Evolutionary conservation across 2,329 filamentous ascomycete genomes (phyloP).

Genomic region (Xylariaceae sp.): DNA sequence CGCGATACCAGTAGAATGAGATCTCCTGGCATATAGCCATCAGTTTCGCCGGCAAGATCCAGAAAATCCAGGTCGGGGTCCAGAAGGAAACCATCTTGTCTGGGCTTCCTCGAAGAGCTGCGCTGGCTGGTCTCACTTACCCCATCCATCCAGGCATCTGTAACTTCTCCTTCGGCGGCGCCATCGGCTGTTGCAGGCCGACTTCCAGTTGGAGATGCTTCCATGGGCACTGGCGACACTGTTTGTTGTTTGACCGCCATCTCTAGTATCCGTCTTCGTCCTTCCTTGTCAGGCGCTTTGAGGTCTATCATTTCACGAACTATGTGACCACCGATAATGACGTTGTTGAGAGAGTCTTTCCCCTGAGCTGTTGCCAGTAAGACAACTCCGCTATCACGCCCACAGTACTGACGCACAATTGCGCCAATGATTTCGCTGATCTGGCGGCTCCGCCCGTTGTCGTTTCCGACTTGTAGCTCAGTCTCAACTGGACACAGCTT

Average conservation of each 20-base stretch:
- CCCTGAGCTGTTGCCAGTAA: constrained; percentile 86
- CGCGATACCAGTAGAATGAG: constrained; percentile 79
- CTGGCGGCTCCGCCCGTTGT: constrained; percentile 88
- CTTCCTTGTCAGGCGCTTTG: constrained; percentile 90
- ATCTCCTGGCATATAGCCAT: constrained; percentile 97
- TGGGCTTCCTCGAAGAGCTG: constrained; percentile 32
- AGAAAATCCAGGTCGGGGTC: constrained; percentile 81
- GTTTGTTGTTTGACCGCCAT: constrained; percentile 62
- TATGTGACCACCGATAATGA: constrained; percentile 86
- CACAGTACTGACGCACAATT: constrained; percentile 80
- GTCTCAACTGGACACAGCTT: constrained; percentile 90
- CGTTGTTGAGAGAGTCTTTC: constrained; percentile 87
- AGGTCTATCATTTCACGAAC: constrained; percentile 86
- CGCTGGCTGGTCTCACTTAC: constrained; percentile 52
- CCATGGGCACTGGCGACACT: constrained; percentile 36
- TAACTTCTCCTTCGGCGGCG: constrained; percentile 48
- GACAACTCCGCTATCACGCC: constrained; percentile 73
- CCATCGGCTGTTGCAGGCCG: constrained; percentile 56
- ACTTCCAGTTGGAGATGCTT: constrained; percentile 44
- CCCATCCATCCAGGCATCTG: constrained; percentile 70
- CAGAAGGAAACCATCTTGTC: constrained; percentile 63
- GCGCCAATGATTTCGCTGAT: constrained; percentile 84
- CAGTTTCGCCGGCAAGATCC: constrained; percentile 87
- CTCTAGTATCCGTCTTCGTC: constrained; percentile 76
- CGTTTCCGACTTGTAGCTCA: constrained; percentile 86